Percentiles rank a stretch among this genome's conserved stretches.
Evolutionary conservation across 164 flowering plant genomes (phyloP).

Genomic region (Vitis rupestris): DNA sequence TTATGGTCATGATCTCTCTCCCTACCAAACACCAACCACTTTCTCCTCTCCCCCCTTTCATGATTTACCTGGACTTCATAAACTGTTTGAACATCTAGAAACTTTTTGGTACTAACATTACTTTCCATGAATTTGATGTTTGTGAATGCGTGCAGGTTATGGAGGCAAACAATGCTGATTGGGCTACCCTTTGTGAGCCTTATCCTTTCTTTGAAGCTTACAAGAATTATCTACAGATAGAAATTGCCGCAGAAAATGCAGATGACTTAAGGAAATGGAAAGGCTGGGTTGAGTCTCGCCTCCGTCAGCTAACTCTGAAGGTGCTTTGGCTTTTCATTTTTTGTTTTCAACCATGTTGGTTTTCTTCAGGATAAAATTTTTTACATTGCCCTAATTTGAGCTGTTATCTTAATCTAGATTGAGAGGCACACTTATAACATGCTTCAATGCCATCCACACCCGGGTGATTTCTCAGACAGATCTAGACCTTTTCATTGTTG

Average conservation of each 20-base stretch:
- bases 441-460: slow-evolving; percentile 93
- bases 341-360: background rate
- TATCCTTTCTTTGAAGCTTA: slow-evolving; percentile 84
- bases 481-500: slow-evolving; percentile 56
- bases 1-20: too few species aligned
- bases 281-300: slow-evolving; percentile 96
- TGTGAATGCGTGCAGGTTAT: slow-evolving; percentile 53
- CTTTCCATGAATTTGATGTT: background rate
- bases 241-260: slow-evolving; percentile 62
- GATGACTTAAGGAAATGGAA: slow-evolving; percentile 82
- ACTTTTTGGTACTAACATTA: too few species aligned
- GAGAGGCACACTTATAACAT: slow-evolving; percentile 69
- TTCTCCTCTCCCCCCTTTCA: too few species aligned
- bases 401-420: slow-evolving; percentile 41
- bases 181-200: slow-evolving; percentile 74
- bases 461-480: slow-evolving; percentile 59
- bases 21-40: too few species aligned
- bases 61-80: too few species aligned
- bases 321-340: slow-evolving; percentile 25
- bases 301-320: slow-evolving; percentile 82
- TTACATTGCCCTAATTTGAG: background rate
- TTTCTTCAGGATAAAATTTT: background rate
- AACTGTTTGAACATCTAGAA: background rate
- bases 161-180: slow-evolving; percentile 59
- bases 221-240: slow-evolving; percentile 84